Base-by-base conservation (phyloP, 2,329 filamentous ascomycete genomes). In the Aspergillus pseudotamarii region DNA sequence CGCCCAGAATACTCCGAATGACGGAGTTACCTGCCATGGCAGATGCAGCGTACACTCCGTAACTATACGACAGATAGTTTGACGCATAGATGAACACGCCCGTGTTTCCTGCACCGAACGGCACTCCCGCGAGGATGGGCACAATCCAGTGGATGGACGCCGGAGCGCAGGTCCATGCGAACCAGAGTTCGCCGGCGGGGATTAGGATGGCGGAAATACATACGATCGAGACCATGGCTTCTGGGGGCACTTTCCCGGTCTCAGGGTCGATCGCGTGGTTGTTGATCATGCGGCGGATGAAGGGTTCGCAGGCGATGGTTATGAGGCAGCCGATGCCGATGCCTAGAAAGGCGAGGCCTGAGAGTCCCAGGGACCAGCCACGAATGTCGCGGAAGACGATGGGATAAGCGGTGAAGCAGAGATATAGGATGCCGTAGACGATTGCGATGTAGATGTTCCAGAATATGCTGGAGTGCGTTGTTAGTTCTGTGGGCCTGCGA, bases 351-450 rank as follows among this genome's bases (percentile, higher is more conserved):
- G 92, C 86, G 2, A 97, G 85, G 0, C 94, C 93, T 0, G 89
- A 88, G 41, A 91, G 78, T 1, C 91, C 89, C 0, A 90, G 82
- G 2, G 84, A 84, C 94, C 93, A 97, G 64, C 92, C 92, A 21
- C 94, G 90, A 62, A 87, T 79, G 46, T 90, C 82, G 12, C 84
- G 83, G 78, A 95, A 97, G 62, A 96, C 90, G 63, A 96, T 90
- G 0, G 93, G 93, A 75, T 96, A 96, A 14, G 92, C 92, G 19
- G 96, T 90, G 80, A 97, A 97, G 78, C 92, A 96, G 36, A 97
- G 87, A 72, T 95, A 95, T 1, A 97, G 82, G 46, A 96, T 93
- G 21, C 89, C 91, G 75, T 97, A 97, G 41, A 96, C 87, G 45
- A 96, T 81, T 0, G 91, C 86, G 66, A 91, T 86, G 68, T 90